Evolutionary conservation across 495 filamentous ascomycete genomes (phyloP).

Genomic region (Platismatia glauca): DNA sequence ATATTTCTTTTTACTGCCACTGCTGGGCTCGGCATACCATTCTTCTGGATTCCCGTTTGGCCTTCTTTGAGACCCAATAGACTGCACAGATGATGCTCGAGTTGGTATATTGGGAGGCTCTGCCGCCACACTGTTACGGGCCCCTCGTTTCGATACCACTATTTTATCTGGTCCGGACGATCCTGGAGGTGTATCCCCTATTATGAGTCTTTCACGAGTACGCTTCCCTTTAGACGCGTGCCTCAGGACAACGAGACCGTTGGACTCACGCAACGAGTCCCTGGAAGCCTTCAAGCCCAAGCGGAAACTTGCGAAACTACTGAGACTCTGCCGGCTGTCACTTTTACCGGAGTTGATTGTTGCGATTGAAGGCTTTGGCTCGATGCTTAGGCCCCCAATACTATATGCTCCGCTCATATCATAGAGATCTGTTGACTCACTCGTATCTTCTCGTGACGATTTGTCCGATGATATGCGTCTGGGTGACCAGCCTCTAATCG

Average conservation of each 20-base stretch:
- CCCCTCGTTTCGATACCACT: slow-evolving; percentile 35
- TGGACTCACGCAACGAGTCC: slow-evolving; percentile 40
- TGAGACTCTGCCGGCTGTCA: slow-evolving; percentile 44
- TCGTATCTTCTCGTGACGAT: not conserved
- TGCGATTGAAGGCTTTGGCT: slow-evolving; percentile 40
- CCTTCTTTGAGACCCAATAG: not conserved
- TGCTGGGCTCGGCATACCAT: not conserved
- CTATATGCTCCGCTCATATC: slow-evolving; percentile 36
- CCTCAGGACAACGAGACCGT: slow-evolving; percentile 6
- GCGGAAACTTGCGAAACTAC: slow-evolving; percentile 32
- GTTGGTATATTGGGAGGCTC: slow-evolving; percentile 2
- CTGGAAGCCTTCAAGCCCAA: slow-evolving; percentile 55
- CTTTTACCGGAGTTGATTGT: slow-evolving; percentile 42
- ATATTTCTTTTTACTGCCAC: slow-evolving; percentile 27
- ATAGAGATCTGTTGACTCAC: slow-evolving; percentile 6
- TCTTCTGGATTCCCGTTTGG: slow-evolving; percentile 8
- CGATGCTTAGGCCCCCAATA: slow-evolving; percentile 51
- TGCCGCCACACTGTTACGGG: not conserved
- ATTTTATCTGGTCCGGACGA: slow-evolving; percentile 33
- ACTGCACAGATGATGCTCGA: slow-evolving; percentile 12
- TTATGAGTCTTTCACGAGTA: slow-evolving; percentile 41
- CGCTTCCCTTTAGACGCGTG: not conserved
- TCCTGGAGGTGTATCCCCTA: slow-evolving; percentile 26
- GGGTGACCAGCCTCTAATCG: slow-evolving; percentile 29
- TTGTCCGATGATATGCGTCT: not conserved